Evolutionary conservation across 371 early-diverging fungal species (phyloP).

Genomic region (Zychaea mexicana): DNA sequence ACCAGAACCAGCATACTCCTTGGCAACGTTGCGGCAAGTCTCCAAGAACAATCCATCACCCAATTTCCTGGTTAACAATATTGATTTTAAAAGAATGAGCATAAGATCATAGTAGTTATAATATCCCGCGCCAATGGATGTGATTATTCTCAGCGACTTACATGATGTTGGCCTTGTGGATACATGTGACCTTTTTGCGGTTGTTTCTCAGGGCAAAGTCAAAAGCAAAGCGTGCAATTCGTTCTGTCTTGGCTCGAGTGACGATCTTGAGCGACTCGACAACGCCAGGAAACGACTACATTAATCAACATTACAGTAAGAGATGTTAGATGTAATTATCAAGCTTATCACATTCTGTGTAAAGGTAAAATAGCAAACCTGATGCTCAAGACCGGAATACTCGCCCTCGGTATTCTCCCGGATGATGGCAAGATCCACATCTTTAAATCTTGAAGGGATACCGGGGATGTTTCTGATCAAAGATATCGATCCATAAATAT

Average conservation of each 20-base stretch:
- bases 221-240: slow-evolving; percentile 97
- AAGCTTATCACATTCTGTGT: not conserved
- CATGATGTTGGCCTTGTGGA: slow-evolving; percentile 99
- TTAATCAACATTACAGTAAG: not conserved
- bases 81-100: too few species aligned
- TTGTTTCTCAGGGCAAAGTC: slow-evolving; percentile 95
- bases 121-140: too few species aligned
- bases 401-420: slow-evolving; percentile 99
- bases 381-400: slow-evolving; percentile 97
- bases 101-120: too few species aligned
- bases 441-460: slow-evolving; percentile 78
- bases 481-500: slow-evolving; percentile 93
- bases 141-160: slow-evolving; percentile 28
- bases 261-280: slow-evolving; percentile 97
- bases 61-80: too few species aligned
- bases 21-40: slow-evolving; percentile 89
- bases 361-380: slow-evolving; percentile 25
- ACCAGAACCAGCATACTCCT: slow-evolving; percentile 85
- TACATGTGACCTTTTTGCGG: slow-evolving; percentile 96
- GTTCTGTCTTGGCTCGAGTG: slow-evolving; percentile 92
- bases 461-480: slow-evolving; percentile 87
- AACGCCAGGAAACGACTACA: slow-evolving; percentile 89
- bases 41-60: slow-evolving; percentile 97
- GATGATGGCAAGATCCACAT: slow-evolving; percentile 95
- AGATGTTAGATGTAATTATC: too few species aligned